These are phyloP conservation scores for Macrocybe gigantea DNA, from an alignment of 768 basidiomycete genomes.

Conservation along the genomic window DNA sequence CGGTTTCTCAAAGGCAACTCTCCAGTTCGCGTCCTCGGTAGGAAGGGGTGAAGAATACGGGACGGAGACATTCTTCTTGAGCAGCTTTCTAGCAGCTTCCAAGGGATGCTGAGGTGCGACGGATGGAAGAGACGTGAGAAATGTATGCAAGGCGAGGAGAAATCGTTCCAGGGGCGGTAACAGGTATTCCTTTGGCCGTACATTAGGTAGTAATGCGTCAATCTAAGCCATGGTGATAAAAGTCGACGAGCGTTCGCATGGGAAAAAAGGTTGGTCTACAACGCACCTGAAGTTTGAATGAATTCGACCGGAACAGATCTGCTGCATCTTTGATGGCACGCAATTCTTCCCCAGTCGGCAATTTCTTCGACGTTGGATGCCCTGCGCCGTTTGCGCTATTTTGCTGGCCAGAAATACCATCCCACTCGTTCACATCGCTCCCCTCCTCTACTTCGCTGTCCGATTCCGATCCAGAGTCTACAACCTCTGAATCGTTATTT, in stretches of 20 bases:
- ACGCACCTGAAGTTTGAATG: slow-evolving; percentile 80
- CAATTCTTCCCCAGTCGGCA: slow-evolving; percentile 68
- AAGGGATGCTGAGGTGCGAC: slow-evolving; percentile 60
- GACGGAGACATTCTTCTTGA: slow-evolving; percentile 52
- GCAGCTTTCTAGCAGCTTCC: slow-evolving; percentile 49
- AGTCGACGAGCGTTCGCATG: too few species aligned
- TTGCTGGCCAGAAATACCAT: slow-evolving; percentile 1
- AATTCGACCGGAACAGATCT: slow-evolving; percentile 68
- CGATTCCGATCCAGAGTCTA: too few species aligned
- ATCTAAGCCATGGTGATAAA: slow-evolving; percentile 42
- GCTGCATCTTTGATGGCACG: slow-evolving; percentile 66
- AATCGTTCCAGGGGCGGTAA: slow-evolving; percentile 60
- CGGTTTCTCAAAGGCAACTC: slow-evolving; percentile 74
- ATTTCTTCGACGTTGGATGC: slow-evolving; percentile 31
- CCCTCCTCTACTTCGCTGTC: slow-evolving; percentile 7
- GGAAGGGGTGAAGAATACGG: slow-evolving; percentile 70
- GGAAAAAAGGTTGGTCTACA: not conserved
- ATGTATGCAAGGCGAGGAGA: slow-evolving; percentile 60
- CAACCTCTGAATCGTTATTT: too few species aligned
- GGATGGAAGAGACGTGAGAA: slow-evolving; percentile 54
- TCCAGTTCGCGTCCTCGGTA: slow-evolving; percentile 82
- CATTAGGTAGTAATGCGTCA: slow-evolving; percentile 72
- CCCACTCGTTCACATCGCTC: slow-evolving; percentile 24
- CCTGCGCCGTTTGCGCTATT: slow-evolving; percentile 6
- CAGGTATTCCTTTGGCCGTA: slow-evolving; percentile 58